A percentile compares a stretch with the other conserved stretches of the same genome.
Evolutionary conservation across 139 green algal species (phyloP).

Genomic region (Deuterostichococcus epilithicus): DNA sequence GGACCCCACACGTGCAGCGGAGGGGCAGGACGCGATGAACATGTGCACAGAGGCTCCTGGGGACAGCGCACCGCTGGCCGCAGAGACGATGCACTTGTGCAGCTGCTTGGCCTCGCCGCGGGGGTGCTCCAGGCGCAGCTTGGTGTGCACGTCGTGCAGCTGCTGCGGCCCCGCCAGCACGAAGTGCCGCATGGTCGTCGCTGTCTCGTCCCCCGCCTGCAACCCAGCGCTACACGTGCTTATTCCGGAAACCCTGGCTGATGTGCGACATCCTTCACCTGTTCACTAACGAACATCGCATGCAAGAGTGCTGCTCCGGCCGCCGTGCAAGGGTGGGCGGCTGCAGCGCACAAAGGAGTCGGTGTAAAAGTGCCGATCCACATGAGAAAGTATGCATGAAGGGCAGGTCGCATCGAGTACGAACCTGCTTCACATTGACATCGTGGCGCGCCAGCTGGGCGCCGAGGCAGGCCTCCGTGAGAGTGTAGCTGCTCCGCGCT

Average conservation of each 20-base stretch:
- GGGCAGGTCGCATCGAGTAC: constrained; percentile 3
- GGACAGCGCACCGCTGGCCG: constrained; percentile 38
- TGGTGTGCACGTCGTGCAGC: constrained; percentile 93
- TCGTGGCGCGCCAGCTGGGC: constrained; percentile 80
- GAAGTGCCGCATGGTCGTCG: constrained; percentile 82
- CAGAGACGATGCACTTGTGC: constrained; percentile 97
- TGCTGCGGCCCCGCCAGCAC: constrained; percentile 78
- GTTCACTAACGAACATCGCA: no score
- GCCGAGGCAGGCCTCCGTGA: constrained; percentile 74
- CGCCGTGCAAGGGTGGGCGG: no score
- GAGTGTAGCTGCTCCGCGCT: constrained; percentile 59
- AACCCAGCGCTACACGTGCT: background rate
- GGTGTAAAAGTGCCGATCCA: no score
- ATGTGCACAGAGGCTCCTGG: no score
- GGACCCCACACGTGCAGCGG: no score
- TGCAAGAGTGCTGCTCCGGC: no score
- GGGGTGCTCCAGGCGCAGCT: constrained; percentile 75
- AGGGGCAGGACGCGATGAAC: no score
- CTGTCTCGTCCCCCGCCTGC: constrained; percentile 48
- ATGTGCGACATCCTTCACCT: no score
- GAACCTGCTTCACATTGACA: constrained; percentile 73
- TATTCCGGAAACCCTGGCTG: no score
- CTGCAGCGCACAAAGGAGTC: no score
- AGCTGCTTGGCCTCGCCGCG: constrained; percentile 76
- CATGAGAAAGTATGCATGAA: background rate